Evolutionary conservation across 1,284 basidiomycete species (phyloP), one percentile per base, ranked within the genome.

Genomic region (Cryptococcus jaspeensis): DNA sequence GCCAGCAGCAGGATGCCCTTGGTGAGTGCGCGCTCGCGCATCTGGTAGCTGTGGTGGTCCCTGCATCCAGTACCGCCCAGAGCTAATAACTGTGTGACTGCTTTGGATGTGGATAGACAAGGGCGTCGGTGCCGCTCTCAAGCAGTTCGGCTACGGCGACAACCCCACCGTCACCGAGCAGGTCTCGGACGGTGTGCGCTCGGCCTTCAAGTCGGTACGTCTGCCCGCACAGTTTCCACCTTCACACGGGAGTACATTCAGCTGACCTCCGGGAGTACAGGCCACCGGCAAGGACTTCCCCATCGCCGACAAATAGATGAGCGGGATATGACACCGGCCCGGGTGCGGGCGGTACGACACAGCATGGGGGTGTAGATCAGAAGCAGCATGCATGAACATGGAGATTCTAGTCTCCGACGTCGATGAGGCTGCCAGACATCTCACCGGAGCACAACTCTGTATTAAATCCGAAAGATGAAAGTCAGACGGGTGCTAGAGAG

Each of bases 121-220:
- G 58, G 78, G 77, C 52, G 66, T 79, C 55, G 65, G 64, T 54
- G 11, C 46, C 0, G 46, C 65, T 18, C 61, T 76, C 46, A 65
- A 63, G 38, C 53, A 66, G 43, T 43, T 65, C 23, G 78, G 78
- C 32, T 67, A 78, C 62, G 63, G 59, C 23, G 71, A 73, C 60
- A 60, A 50, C 42, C 64, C 56, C 22, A 42, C 52, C 8, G 79
- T 75, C 15, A 76, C 73, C 52, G 78, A 79, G 67, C 77, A 78
- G 71, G 77, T 78, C 69, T 75, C 73, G 42, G 78, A 79, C 62
- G 78, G 76, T 28, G 53, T 78, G 56, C 66, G 77, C 55, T 62
- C 59, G 4, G 66, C 58, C n/a, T 77, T 77, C 73, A 77, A 78
- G 70, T 77, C 76, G 74, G 58, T 73, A 40, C 18, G 48, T 50